These are phyloP conservation scores for Termitomyces sp. DNA, from an alignment of 768 basidiomycete genomes.

Conservation along the genomic window DNA sequence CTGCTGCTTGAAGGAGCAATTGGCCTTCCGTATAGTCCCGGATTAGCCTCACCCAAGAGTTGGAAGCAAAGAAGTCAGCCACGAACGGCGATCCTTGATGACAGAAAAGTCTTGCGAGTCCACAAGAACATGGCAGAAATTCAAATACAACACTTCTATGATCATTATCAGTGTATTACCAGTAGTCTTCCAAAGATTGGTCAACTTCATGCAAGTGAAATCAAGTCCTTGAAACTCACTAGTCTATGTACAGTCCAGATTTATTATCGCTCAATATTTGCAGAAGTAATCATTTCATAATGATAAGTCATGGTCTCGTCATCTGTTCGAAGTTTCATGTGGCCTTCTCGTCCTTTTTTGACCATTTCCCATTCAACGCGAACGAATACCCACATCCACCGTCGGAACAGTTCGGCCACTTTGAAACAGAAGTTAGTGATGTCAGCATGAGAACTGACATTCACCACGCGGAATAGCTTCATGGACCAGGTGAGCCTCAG, in stretches of 20 bases:
- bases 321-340: constrained; percentile 22
- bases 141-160: background rate
- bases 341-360: constrained; percentile 41
- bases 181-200: background rate
- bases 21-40: constrained; percentile 1
- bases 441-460: constrained; percentile 74
- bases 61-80: too few relatives aligned
- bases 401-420: constrained; percentile 78
- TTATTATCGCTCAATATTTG: constrained; percentile 20
- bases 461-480: constrained; percentile 84
- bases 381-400: constrained; percentile 99
- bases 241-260: constrained; percentile 3
- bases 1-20: background rate
- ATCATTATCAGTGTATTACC: constrained; percentile 1
- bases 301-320: constrained; percentile 37
- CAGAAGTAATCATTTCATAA: constrained; percentile 38
- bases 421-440: constrained; percentile 87
- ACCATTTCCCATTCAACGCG: constrained; percentile 96
- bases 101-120: background rate
- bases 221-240: constrained; percentile 1
- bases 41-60: background rate
- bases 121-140: background rate
- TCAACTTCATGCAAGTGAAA: background rate
- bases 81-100: too few relatives aligned
- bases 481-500: constrained; percentile 93